A percentile compares a stretch with the other conserved stretches of the same genome.
phyloP scores from a whole-genome alignment of 1,284 basidiomycete genomes.

The Fomitopsis pinicola region DNA sequence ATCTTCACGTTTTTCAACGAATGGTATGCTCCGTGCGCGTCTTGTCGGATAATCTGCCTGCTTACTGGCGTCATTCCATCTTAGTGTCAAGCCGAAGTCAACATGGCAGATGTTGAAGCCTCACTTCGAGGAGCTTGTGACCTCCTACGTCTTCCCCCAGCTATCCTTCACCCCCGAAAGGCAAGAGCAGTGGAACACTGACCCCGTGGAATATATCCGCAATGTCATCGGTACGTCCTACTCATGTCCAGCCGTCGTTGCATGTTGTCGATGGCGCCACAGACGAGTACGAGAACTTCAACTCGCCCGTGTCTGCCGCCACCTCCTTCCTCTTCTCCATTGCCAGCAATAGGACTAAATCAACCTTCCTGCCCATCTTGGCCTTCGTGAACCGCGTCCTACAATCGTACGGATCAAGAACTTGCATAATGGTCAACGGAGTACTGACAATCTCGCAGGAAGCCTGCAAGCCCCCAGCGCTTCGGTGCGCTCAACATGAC shows the following conservation, averaged over 20 bases:
- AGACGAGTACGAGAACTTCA: slow-evolving; percentile 80
- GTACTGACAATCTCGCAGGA: slow-evolving; percentile 28
- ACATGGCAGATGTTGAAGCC: slow-evolving; percentile 85
- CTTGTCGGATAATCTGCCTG: background rate
- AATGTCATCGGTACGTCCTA: slow-evolving; percentile 55
- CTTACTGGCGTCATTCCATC: slow-evolving; percentile 1
- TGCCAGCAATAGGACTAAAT: slow-evolving; percentile 72
- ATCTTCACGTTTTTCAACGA: slow-evolving; percentile 82
- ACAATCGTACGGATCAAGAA: slow-evolving; percentile 45
- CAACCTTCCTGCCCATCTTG: slow-evolving; percentile 75
- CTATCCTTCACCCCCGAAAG: slow-evolving; percentile 70
- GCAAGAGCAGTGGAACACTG: slow-evolving; percentile 68
- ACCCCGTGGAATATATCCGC: slow-evolving; percentile 79
- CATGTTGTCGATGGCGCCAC: background rate
- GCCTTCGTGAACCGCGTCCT: slow-evolving; percentile 71
- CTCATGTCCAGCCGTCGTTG: background rate
- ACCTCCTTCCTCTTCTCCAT: slow-evolving; percentile 77
- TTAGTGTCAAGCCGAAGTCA: slow-evolving; percentile 82
- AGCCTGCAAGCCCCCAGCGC: slow-evolving; percentile 56
- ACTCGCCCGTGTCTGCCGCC: slow-evolving; percentile 71
- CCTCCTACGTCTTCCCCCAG: slow-evolving; percentile 81
- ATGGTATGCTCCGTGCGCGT: slow-evolving; percentile 49
- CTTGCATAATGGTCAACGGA: too few relatives aligned
- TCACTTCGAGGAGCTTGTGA: slow-evolving; percentile 70
- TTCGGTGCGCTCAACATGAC: slow-evolving; percentile 85